Base-by-base conservation (phyloP, 495 filamentous ascomycete genomes). In the Aspergillus heteromorphus region DNA sequence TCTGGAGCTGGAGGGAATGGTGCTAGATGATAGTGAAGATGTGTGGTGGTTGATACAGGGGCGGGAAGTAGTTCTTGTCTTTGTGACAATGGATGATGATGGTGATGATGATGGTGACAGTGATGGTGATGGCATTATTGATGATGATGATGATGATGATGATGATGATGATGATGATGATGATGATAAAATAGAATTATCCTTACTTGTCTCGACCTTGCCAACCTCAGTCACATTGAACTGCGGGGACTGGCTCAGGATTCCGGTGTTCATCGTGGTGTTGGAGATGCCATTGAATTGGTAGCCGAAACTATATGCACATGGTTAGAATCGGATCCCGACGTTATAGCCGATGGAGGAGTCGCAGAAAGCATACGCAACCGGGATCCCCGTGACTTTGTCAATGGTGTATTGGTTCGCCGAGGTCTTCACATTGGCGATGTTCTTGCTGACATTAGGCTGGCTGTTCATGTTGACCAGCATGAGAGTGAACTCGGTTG, bases 401-500 rank as follows among this genome's bases (percentile, higher is more conserved):
- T 63, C 58, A 29, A 67, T 29, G 14, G 47, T 58, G 52, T 64
- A 67, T 0, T 56, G 57, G 17, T 52, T 54, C 8, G 57, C 51
- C 3, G 62, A 64, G 16, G 55, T 55, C 49, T 67, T 58, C 47
- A 64, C 57, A 30, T 65, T 49, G 19, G 63, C 60, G 40, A 75
- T 68, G 4, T 70, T 71, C 56, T 76, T 70, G 43, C 73, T 58
- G 9, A 79, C 58, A 2, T 64, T 64, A 17, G 62, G 51, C 48
- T 62, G 63, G 55, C 58, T 51, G 50, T 61, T 52, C 45, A 57
- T 51, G 54, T 66, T 68, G 30, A 68, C 61, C 17, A 70, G 63
- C 18, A 54, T 40, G 55, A 70, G 60, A 30, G 53, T 57, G 59
- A 66, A 63, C 29, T 56, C 50, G 10, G 59, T 27, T 2, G 65